These are phyloP conservation scores for Eimeria maxima DNA, from an alignment of 169 alveolate species.

Conservation along the genomic window DNA sequence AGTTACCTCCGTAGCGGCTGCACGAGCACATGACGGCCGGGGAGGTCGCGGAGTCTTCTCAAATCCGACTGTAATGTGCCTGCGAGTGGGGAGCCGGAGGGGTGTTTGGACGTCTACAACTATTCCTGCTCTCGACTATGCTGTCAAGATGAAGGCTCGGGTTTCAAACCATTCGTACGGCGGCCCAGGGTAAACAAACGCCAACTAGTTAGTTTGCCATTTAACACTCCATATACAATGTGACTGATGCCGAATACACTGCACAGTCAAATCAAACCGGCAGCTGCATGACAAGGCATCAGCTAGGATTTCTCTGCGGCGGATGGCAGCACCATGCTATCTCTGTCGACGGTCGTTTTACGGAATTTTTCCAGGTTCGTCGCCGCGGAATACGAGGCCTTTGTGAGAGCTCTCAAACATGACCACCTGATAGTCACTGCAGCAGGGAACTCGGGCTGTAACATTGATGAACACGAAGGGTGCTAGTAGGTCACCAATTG, in stretches of 20 bases:
- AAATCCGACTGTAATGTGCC: constrained; percentile 78
- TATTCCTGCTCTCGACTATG: constrained; percentile 88
- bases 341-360: not conserved
- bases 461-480: constrained; percentile 69
- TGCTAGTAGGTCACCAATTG: constrained; percentile 57
- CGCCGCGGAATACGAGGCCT: constrained; percentile 78
- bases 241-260: not conserved
- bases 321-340: not conserved
- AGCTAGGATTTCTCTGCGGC: not conserved
- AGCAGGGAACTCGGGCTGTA: constrained; percentile 83
- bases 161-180: constrained; percentile 89
- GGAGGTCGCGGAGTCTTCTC: constrained; percentile 87
- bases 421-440: constrained; percentile 82
- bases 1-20: constrained; percentile 90
- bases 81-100: constrained; percentile 78
- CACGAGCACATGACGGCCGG: constrained; percentile 86
- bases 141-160: constrained; percentile 86
- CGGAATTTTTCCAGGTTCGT: constrained; percentile 30
- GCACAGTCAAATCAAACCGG: not conserved
- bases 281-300: not conserved
- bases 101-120: constrained; percentile 82
- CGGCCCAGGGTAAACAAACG: constrained; percentile 81
- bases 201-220: not conserved
- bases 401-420: constrained; percentile 54
- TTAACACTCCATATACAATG: not conserved